Base-by-base conservation (phyloP, 257 asterid species). In the Nicotiana attenuata region DNA sequence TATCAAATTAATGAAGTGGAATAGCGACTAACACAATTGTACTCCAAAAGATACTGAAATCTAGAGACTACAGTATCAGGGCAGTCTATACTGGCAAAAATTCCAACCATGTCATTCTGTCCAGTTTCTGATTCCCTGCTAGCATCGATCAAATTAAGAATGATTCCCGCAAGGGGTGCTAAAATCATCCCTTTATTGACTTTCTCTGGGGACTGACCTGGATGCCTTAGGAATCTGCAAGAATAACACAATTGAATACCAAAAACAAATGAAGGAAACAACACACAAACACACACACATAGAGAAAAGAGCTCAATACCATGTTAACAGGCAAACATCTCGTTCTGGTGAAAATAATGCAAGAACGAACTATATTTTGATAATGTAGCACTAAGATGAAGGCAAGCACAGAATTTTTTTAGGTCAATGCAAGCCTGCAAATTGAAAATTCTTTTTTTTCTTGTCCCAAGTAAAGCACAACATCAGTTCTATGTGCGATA, bases 81-180 rank as follows among this genome's bases (percentile, higher is more conserved):
- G 80, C 97, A 95, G 79, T 93, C 97, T 97, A 95, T 95, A 89
- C 93, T 91, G 28, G 93, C 97, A 87, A 95, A 92, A 77, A 89
- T 80, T 64, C 89, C 85, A 76, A 92, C 91, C 61, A 93, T 87
- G 76, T 95, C 98, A 85, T 91, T 91, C 85, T 84, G 89, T 76
- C 81, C 88, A 0, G 26, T 31, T 2, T 75, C 85, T 15, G 78
- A 78, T 65, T 82, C 91, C 84, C 82, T 84, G 66, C 85, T 78
- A 26, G 91, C 93, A 86, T 92, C 97, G 87, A 95, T 73, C 82
- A 95, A 85, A 88, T 95, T 95, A 41, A 90, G 87, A 78, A 95
- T 91, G 81, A 95, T 95, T 82, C 98, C 98, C 28, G 97, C 96
- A 20, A 95, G 93, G 16, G 99, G 99, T 66, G 97, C 97, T 85